Evolutionary conservation across 129 eudicot species (phyloP).

Genomic region (Saposhnikovia divaricata): DNA sequence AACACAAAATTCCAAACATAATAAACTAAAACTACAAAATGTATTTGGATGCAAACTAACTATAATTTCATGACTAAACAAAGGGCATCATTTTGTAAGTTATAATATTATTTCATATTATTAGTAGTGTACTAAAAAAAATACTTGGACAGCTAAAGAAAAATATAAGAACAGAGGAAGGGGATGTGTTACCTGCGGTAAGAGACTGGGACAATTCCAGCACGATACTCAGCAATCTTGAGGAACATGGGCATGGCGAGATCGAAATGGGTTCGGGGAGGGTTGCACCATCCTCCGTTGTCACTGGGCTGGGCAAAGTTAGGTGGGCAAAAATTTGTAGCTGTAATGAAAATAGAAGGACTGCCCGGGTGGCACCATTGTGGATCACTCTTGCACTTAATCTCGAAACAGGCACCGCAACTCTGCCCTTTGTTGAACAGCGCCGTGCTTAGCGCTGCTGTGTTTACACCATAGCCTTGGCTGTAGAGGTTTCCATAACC

Average conservation of each 20-base stretch:
- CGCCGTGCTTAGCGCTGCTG: slow-evolving; percentile 79
- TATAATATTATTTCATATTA: too few species aligned
- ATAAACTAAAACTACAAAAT: too few species aligned
- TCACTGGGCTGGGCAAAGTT: slow-evolving; percentile 64
- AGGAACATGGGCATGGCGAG: slow-evolving; percentile 95
- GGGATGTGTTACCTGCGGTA: slow-evolving; percentile 53
- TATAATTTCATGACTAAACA: too few species aligned
- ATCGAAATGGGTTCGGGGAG: slow-evolving; percentile 80
- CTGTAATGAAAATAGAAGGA: slow-evolving; percentile 78
- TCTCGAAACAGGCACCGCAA: slow-evolving; percentile 84
- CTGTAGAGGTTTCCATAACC: slow-evolving; percentile 86
- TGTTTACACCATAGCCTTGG: slow-evolving; percentile 92
- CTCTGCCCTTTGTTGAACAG: slow-evolving; percentile 67
- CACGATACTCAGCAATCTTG: slow-evolving; percentile 73
- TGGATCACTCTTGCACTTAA: slow-evolving; percentile 53
- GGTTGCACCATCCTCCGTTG: slow-evolving; percentile 95
- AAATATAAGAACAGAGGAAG: neutral
- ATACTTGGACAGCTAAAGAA: neutral
- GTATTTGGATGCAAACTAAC: too few species aligned
- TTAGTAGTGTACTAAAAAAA: too few species aligned
- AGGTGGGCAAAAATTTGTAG: slow-evolving; percentile 86
- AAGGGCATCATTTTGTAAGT: too few species aligned
- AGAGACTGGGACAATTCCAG: slow-evolving; percentile 89
- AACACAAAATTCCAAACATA: too few species aligned
- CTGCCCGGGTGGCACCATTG: slow-evolving; percentile 82